These are phyloP conservation scores for Tetracladium marchalianum DNA, from an alignment of 495 filamentous ascomycete genomes.

Conservation along the genomic window DNA sequence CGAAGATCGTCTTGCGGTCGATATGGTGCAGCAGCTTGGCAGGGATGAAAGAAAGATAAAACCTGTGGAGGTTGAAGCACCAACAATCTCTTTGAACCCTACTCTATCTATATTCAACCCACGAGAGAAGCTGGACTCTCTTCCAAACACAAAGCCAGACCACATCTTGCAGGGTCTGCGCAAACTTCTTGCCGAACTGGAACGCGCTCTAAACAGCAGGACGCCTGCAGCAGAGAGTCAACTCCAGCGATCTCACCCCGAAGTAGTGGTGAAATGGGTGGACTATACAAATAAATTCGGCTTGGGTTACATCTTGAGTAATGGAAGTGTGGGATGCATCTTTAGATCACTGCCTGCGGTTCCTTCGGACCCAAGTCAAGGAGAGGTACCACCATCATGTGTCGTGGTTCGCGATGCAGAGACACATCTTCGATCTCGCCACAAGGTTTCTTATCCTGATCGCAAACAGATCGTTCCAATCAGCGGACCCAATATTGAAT, in stretches of 20 bases:
- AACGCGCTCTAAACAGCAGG: constrained; percentile 44
- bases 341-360: constrained; percentile 51
- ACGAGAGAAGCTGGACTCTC: constrained; percentile 34
- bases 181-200: constrained; percentile 40
- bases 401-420: constrained; percentile 59
- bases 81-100: constrained; percentile 2
- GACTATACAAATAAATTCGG: constrained; percentile 89
- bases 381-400: constrained; percentile 50
- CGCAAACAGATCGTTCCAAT: constrained; percentile 57
- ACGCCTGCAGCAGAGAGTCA: constrained; percentile 37
- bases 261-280: constrained; percentile 82
- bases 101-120: constrained; percentile 34
- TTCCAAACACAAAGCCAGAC: constrained; percentile 41
- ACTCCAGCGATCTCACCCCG: constrained; percentile 29
- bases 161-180: constrained; percentile 38
- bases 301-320: constrained; percentile 74
- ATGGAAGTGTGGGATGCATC: constrained; percentile 75
- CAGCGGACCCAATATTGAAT: constrained; percentile 52
- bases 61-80: background rate
- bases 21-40: constrained; percentile 14
- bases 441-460: constrained; percentile 44
- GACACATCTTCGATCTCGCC: constrained; percentile 45
- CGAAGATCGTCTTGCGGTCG: constrained; percentile 15
- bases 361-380: constrained; percentile 20
- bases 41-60: constrained; percentile 6